Evolutionary conservation across 1,284 basidiomycete genomes (phyloP).

Genomic region (Tilletiaria anomala): DNA sequence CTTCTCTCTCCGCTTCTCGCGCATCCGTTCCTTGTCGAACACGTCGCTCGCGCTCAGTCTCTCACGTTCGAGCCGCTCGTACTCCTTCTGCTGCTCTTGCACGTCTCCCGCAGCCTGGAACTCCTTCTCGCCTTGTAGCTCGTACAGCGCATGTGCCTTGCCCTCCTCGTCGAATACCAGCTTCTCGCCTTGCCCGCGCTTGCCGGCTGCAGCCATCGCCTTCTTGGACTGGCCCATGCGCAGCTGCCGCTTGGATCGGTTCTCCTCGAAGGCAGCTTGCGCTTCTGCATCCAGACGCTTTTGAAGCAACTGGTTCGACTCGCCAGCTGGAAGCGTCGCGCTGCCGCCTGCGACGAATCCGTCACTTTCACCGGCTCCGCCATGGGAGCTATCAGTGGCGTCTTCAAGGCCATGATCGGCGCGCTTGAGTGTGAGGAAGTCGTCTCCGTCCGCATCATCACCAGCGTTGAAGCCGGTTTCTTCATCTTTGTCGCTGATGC

Average conservation of each 20-base stretch:
- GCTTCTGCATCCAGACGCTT: constrained; percentile 45
- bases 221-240: constrained; percentile 66
- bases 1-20: constrained; percentile 31
- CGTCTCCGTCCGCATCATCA: constrained; percentile 52
- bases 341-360: too few species aligned
- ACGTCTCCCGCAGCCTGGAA: constrained; percentile 57
- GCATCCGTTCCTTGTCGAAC: constrained; percentile 30
- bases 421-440: constrained; percentile 86
- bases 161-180: constrained; percentile 56
- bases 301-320: constrained; percentile 7
- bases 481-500: constrained; percentile 4
- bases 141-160: constrained; percentile 50
- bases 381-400: too few species aligned
- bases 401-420: constrained; percentile 60
- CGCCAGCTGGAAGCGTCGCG: too few species aligned
- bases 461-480: constrained; percentile 5
- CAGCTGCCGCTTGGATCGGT: constrained; percentile 52
- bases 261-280: constrained; percentile 16
- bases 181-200: constrained; percentile 66
- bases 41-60: constrained; percentile 63
- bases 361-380: constrained; percentile 13
- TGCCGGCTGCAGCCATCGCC: constrained; percentile 59
- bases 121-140: constrained; percentile 56
- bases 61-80: constrained; percentile 57
- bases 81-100: constrained; percentile 61